Base-by-base conservation (phyloP, 169 alveolate species). In the Eimeria praecox region DNA sequence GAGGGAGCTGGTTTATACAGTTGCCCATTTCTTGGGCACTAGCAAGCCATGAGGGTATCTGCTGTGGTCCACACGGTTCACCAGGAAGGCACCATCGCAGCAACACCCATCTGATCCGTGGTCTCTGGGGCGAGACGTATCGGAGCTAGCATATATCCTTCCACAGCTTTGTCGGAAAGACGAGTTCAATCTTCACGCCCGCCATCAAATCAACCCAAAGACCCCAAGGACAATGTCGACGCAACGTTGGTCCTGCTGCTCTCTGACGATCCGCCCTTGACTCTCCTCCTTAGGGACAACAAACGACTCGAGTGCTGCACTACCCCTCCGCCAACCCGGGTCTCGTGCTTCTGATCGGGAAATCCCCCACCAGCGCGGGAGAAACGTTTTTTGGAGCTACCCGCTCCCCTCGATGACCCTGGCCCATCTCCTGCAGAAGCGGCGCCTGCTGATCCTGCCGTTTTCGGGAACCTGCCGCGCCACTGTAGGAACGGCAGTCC, bases 121-220 rank as follows among this genome's bases (percentile, higher is more conserved):
- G 54, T 62, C 59, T 59, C 64, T 22, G 82, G 59, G 73, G 80
- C 24, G 80, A 71, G 49, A 87, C 78, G 93, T 38, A 5, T 40
- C 33, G 49, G 62, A 16, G 82, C 52, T 33, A 38, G 49, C 66
- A 22, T 22, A 38, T 42, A 38, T 52, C 93, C 82, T 87, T 87
- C 93, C 93, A 87, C 64, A 27, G 40, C 93, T 87, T 87, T 87
- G 93, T 87, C 71, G 64, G 93, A 87, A 87, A 71, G 71, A 33
- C n/a, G 59, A 62, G 20, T 87, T 22, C 33, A 18, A 52, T 73
- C 75, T 52, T 54, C 77, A n/a, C 5, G 2, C 33, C 82, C 33
- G 71, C 59, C 83, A 87, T 62, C 83, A 59, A 35, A 56, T 87
- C 77, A 62, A 30, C 93, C 59, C 49, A 62, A 30, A 46, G 82